Percentiles rank a stretch among this genome's conserved stretches.
Evolutionary conservation across 441 rosid species (phyloP).

Genomic region (Erodium texanum): DNA sequence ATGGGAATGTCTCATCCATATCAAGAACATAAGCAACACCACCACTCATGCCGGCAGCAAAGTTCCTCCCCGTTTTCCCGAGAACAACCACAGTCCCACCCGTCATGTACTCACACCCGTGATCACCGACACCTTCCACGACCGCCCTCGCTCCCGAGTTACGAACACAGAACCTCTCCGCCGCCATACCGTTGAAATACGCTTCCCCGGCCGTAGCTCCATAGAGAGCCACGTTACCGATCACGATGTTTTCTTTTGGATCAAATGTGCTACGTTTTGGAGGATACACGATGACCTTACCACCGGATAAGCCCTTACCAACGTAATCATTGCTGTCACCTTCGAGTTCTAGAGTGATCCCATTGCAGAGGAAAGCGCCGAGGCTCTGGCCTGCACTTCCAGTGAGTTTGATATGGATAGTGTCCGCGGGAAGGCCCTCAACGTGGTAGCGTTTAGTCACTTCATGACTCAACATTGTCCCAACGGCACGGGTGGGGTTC

Average conservation of each 20-base stretch:
- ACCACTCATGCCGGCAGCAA: slow-evolving; percentile 99
- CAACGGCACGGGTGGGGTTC: slow-evolving; percentile 98
- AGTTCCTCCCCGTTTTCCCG: slow-evolving; percentile 97
- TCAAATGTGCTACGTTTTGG: slow-evolving; percentile 85
- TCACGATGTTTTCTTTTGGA: slow-evolving; percentile 96
- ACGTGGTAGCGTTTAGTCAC: slow-evolving; percentile 80
- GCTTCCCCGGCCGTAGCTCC: slow-evolving; percentile 96
- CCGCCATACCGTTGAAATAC: slow-evolving; percentile 98
- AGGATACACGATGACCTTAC: slow-evolving; percentile 91
- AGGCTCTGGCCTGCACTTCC: slow-evolving; percentile 99
- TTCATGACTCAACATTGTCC: slow-evolving; percentile 99
- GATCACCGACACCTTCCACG: slow-evolving; percentile 99
- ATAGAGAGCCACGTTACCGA: slow-evolving; percentile 96
- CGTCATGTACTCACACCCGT: slow-evolving; percentile 99
- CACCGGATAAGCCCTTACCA: slow-evolving; percentile 99
- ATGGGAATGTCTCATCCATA: slow-evolving; percentile 62
- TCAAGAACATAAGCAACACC: slow-evolving; percentile 95
- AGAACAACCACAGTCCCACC: slow-evolving; percentile 97
- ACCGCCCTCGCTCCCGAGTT: slow-evolving; percentile 99
- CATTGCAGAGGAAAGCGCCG: slow-evolving; percentile 97
- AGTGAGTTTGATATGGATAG: slow-evolving; percentile 71
- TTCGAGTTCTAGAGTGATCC: slow-evolving; percentile 84
- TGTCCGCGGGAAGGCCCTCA: slow-evolving; percentile 88
- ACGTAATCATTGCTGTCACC: slow-evolving; percentile 99
- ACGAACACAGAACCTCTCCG: slow-evolving; percentile 98